A percentile compares a stretch with the other conserved stretches of the same genome.
These are phyloP conservation scores for Forsythia viridissima DNA, from an alignment of 257 asterid genomes.

Conservation along the genomic window DNA sequence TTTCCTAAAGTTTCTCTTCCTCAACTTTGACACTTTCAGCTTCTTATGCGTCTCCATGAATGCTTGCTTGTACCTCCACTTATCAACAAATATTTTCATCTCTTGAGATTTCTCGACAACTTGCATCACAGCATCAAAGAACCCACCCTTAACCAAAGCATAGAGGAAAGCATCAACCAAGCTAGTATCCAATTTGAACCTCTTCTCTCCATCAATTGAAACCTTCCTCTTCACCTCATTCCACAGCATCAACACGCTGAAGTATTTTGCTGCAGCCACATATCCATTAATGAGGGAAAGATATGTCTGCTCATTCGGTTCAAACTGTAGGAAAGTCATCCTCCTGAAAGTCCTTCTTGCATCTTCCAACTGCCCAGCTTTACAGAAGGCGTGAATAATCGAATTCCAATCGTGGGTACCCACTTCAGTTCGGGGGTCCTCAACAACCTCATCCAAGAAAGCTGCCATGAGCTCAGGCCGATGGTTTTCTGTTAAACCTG, in stretches of 20 bases:
- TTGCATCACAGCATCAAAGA: slow-evolving; percentile 96
- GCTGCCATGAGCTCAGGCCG: slow-evolving; percentile 96
- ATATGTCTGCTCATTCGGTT: slow-evolving; percentile 87
- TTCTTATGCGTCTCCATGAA: slow-evolving; percentile 97
- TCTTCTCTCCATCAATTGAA: slow-evolving; percentile 52
- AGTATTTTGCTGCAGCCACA: slow-evolving; percentile 64
- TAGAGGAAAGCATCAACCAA: slow-evolving; percentile 82
- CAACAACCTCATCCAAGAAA: slow-evolving; percentile 81
- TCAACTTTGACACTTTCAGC: slow-evolving; percentile 70
- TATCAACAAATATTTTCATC: slow-evolving; percentile 78
- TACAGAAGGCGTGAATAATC: slow-evolving; percentile 87
- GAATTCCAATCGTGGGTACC: slow-evolving; percentile 98
- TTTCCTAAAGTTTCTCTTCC: slow-evolving; percentile 63
- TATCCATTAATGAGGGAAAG: slow-evolving; percentile 81
- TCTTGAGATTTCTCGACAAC: slow-evolving; percentile 81
- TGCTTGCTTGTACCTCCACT: slow-evolving; percentile 97
- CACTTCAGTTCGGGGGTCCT: slow-evolving; percentile 74
- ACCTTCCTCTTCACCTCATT: slow-evolving; percentile 78
- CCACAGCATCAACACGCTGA: slow-evolving; percentile 88
- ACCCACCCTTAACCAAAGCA: slow-evolving; percentile 93
- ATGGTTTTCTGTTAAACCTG: slow-evolving; percentile 90
- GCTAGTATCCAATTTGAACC: slow-evolving; percentile 46
- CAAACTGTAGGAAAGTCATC: slow-evolving; percentile 80
- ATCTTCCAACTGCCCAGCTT: slow-evolving; percentile 83
- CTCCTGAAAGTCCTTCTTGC: slow-evolving; percentile 87